These are phyloP conservation scores for Phytophthora quininea DNA, from an alignment of 352 stramenopile genomes.

Conservation along the genomic window DNA sequence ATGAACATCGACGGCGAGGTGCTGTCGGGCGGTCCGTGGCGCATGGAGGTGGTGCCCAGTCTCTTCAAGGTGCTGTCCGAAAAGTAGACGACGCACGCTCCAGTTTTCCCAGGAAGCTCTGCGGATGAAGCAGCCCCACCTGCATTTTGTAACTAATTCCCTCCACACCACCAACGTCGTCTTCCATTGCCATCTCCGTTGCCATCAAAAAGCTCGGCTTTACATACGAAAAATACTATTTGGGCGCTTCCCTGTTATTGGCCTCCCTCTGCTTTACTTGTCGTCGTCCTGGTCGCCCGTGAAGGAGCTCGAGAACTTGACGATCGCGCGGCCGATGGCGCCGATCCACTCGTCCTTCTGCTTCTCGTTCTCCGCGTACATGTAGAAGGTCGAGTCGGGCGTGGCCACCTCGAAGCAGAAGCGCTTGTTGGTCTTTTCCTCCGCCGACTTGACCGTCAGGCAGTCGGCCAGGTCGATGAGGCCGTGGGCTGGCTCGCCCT, in stretches of 20 bases:
- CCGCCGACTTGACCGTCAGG: conserved; percentile 90
- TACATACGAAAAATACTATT: conserved; percentile 7
- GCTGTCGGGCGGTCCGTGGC: conserved; percentile 66
- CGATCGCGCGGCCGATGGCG: conserved; percentile 96
- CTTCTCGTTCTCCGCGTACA: conserved; percentile 92
- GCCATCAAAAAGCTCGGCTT: not conserved
- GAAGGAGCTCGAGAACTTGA: conserved; percentile 97
- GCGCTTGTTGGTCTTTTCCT: conserved; percentile 93
- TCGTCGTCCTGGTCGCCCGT: conserved; percentile 90
- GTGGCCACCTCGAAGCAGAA: conserved; percentile 92
- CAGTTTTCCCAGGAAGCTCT: conserved; percentile 13
- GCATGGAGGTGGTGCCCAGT: conserved; percentile 87
- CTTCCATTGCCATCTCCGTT: not conserved
- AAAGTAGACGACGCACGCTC: conserved; percentile 47
- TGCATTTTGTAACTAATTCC: not conserved
- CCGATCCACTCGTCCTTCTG: conserved; percentile 95
- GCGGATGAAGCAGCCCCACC: conserved; percentile 27
- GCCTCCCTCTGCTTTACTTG: conserved; percentile 3
- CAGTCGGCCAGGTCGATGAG: conserved; percentile 91
- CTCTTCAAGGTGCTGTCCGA: conserved; percentile 88
- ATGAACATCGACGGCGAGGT: conserved; percentile 89
- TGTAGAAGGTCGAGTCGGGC: conserved; percentile 90
- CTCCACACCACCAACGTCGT: not conserved
- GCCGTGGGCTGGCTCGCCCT: conserved; percentile 81
- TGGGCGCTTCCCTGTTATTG: not conserved